These are phyloP conservation scores for Turnera subulata DNA, from an alignment of 345 rosid species.

Conservation along the genomic window DNA sequence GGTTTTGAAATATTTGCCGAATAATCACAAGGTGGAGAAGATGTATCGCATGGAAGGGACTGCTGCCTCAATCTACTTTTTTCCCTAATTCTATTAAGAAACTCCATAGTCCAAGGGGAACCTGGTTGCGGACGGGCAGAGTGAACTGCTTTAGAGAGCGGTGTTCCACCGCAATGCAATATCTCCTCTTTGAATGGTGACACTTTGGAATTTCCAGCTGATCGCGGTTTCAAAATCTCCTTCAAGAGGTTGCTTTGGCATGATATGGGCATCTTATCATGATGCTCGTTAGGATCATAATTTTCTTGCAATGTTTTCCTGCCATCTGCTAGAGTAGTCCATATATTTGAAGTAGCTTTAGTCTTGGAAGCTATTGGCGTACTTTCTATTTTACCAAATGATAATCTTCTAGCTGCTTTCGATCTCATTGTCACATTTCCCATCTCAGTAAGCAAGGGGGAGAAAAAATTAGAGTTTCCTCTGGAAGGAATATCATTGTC, in stretches of 20 bases:
- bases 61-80: slow-evolving; percentile 64
- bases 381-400: slow-evolving; percentile 34
- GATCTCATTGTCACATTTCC: slow-evolving; percentile 42
- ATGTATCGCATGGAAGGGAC: slow-evolving; percentile 44
- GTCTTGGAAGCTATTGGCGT: slow-evolving; percentile 49
- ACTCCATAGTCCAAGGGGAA: slow-evolving; percentile 94
- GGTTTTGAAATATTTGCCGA: slow-evolving; percentile 39
- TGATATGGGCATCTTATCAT: slow-evolving; percentile 29
- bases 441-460: slow-evolving; percentile 38
- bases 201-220: slow-evolving; percentile 33
- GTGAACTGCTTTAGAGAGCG: slow-evolving; percentile 56
- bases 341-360: slow-evolving; percentile 33
- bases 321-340: slow-evolving; percentile 25
- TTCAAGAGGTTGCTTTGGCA: slow-evolving; percentile 33
- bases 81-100: slow-evolving; percentile 77
- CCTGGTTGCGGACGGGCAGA: slow-evolving; percentile 45
- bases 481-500: slow-evolving; percentile 33
- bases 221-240: slow-evolving; percentile 36
- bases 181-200: slow-evolving; percentile 43
- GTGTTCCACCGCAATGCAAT: slow-evolving; percentile 52
- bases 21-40: slow-evolving; percentile 33
- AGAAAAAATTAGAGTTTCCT: slow-evolving; percentile 26
- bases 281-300: slow-evolving; percentile 17
- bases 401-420: slow-evolving; percentile 46
- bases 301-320: slow-evolving; percentile 25